Base-by-base conservation (phyloP, 345 rosid genomes). In the Citrus medica region DNA sequence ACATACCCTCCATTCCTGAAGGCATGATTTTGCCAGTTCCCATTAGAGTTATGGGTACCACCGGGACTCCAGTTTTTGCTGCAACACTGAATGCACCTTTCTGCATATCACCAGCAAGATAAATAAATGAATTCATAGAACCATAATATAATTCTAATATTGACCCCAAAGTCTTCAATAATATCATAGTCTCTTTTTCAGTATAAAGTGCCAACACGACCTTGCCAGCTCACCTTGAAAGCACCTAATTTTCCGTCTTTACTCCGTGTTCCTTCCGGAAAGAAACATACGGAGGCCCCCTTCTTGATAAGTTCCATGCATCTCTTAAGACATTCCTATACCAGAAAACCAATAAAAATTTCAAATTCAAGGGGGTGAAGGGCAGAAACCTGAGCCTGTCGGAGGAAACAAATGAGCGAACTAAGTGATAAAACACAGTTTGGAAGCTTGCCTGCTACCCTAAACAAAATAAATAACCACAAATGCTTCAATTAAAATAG, bases 1-100 rank as follows among this genome's bases (percentile, higher is more conserved):
- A 65, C 53, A 90, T 84, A 71, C 91, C 81, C 88, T 96, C 98
- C 76, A 82, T 84, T 76, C 99, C 97, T 1, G 90, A 48, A n/a
- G 98, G 99, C 99, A 94, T 94, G 82, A 94, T 91, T 76, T 85
- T 77, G n/a, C 99, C 98, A 40, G 99, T 92, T 81, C 98, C 99
- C 75, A 90, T 82, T 48, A 94, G 79, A 61, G 98, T 91, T 71
- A 96, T 87, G 6, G 98, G 99, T 32, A 96, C 86, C 7, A 94
- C 92, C 5, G 95, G 95, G 27, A 86, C 99, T 78, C 89, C 83
- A 0, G 92, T 89, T 90, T 94, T 96, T 24, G 89, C 87, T 16
- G 99, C 99, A 59, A 96, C 77, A 27, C 91, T 88, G 87, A 96
- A 96, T 68, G 99, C 99, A 16, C 99, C 99, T 90, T 89, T 96